Percentiles rank a stretch among this genome's conserved stretches.
Evolutionary conservation across 768 basidiomycete genomes (phyloP).

Genomic region (Tylopilus intermedius): DNA sequence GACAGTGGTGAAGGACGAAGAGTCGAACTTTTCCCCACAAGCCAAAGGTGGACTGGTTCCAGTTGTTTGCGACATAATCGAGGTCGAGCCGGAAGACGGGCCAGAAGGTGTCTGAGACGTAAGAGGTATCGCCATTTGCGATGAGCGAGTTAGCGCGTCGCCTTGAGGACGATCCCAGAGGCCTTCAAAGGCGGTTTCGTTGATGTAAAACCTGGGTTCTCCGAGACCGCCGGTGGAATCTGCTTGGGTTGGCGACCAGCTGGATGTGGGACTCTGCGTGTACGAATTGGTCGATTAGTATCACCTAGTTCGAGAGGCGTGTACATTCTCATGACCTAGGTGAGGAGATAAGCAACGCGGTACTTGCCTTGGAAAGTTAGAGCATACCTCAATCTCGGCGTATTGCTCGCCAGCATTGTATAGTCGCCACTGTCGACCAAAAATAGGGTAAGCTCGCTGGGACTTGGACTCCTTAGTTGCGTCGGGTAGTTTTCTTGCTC

Average conservation of each 20-base stretch:
- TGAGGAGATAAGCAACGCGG: conserved; percentile 1
- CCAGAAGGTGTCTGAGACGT: conserved; percentile 55
- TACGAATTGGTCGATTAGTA: conserved; percentile 54
- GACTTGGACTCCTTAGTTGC: conserved; percentile 90
- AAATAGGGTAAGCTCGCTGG: conserved; percentile 92
- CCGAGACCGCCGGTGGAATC: conserved; percentile 65
- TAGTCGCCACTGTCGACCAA: conserved; percentile 97
- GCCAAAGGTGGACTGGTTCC: conserved; percentile 60
- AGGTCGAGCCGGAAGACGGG: conserved; percentile 69
- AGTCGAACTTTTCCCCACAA: conserved; percentile 25
- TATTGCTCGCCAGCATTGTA: conserved; percentile 93
- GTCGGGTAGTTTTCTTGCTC: conserved; percentile 99
- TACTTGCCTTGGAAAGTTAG: background rate
- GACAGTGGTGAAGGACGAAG: conserved; percentile 69
- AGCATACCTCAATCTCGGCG: conserved; percentile 89
- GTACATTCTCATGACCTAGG: conserved; percentile 96
- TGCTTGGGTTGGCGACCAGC: conserved; percentile 66
- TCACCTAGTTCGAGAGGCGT: too few species aligned
- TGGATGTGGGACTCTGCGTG: conserved; percentile 53
- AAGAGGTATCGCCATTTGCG: conserved; percentile 43
- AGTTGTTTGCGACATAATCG: conserved; percentile 62
- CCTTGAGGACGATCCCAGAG: conserved; percentile 64
- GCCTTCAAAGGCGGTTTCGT: conserved; percentile 57
- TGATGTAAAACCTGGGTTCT: conserved; percentile 74
- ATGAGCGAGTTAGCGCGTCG: conserved; percentile 69